Evolutionary conservation across 768 basidiomycete species (phyloP), one percentile per base, ranked within the genome.

Genomic region (Leccinum longicurvipes): DNA sequence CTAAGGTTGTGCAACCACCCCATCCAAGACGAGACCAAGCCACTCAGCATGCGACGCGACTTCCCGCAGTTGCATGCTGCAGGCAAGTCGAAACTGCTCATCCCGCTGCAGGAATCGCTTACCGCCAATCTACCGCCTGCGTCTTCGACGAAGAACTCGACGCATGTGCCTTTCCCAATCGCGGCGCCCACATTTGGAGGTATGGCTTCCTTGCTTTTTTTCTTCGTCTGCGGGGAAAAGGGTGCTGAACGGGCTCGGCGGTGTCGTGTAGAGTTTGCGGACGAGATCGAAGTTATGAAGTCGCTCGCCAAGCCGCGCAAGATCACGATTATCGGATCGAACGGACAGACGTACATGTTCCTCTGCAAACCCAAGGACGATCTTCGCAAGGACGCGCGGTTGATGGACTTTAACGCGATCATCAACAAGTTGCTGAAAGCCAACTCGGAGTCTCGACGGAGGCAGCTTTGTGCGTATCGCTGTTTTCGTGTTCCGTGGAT

Each of bases 361-460:
- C 78, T 99, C 7, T 92, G 91, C 51, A 99, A 99, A 70, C 96
- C 96, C 8, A 93, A 93, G 71, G 97, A 99, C 68, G 97, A 99
- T 72, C 78, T 99, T 29, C 82, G 97, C 36, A 99, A 99, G 76
- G 97, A 99, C 65, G 95, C 94, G 0, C 82, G 97, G 6, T 72
- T 99, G 52, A 98, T 98, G 96, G 97, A 98, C 67, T 92, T 98
- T 73, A 95, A 98, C 65, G 83, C 90, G 3, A 94, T 99, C 72
- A 94, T 99, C 73, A 98, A 98, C 73, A 98, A 96, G 68, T 74
- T 98, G 7, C 78, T 99, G 51, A 96, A 95, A 68, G 85, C 91
- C 6, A 93, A 95, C 63, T 93, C 94, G 0, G 95, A 98, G 56
- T 93, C 96, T 25, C 84, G 97, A 61, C 78, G 90, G 57, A 79